These are phyloP conservation scores for Helotiales sp. DNA, from an alignment of 2,329 filamentous ascomycete genomes.

Conservation along the genomic window DNA sequence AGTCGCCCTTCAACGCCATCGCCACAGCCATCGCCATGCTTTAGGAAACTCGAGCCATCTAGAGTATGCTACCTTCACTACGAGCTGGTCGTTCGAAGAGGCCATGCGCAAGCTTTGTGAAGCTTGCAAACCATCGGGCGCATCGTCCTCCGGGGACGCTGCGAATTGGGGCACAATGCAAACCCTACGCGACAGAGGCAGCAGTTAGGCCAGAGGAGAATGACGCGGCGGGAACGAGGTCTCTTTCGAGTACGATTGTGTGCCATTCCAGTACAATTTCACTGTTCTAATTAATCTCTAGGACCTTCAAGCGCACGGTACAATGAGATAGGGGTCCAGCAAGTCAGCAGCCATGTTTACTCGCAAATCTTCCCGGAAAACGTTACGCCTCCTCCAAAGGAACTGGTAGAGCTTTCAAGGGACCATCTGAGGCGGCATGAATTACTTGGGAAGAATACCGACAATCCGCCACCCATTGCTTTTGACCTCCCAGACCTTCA, in stretches of 20 bases:
- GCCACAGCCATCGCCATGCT: conserved; percentile 37
- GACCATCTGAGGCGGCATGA: conserved; percentile 87
- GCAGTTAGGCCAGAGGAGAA: conserved; percentile 10
- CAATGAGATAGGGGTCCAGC: conserved; percentile 94
- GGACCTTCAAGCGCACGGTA: conserved; percentile 65
- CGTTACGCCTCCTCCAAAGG: conserved; percentile 61
- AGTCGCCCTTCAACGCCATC: background rate
- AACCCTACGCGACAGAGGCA: conserved; percentile 44
- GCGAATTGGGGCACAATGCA: conserved; percentile 50
- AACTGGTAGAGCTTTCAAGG: conserved; percentile 78
- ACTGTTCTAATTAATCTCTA: conserved; percentile 26
- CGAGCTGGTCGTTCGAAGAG: conserved; percentile 39
- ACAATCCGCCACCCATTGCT: conserved; percentile 74
- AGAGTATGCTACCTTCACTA: conserved; percentile 42
- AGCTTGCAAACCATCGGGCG: conserved; percentile 55
- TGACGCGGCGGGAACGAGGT: conserved; percentile 8
- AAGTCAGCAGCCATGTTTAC: conserved; percentile 84
- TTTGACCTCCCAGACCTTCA: conserved; percentile 85
- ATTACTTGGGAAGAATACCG: conserved; percentile 86
- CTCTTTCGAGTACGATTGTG: conserved; percentile 29
- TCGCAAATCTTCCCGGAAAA: conserved; percentile 76
- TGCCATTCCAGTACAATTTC: background rate
- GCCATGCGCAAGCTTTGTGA: conserved; percentile 52
- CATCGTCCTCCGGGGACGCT: conserved; percentile 40
- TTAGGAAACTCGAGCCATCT: conserved; percentile 18